Evolutionary conservation across 371 early-diverging fungal species (phyloP), one percentile per base, ranked within the genome.

Genomic region (Choanephora cucurbitarum): DNA sequence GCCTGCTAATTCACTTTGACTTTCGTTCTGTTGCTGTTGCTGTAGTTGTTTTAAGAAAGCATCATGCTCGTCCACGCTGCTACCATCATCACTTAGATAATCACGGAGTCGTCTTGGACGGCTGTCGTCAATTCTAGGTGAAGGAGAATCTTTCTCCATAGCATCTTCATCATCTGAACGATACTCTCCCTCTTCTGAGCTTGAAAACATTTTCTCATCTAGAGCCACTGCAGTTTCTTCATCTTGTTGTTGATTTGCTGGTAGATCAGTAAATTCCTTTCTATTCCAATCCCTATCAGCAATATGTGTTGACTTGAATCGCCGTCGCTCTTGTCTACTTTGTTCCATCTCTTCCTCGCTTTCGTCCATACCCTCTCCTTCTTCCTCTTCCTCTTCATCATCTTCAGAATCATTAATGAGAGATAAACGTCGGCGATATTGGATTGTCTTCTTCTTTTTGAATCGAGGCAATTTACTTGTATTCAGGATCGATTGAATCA

Each of bases 11-110:
- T 45, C 21, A 19, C 64, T 70, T 2, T 69, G 68, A 4, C 62
- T 60, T 18, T 66, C 69, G 3, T 67, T 57, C 15, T 70, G 63
- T 21, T 72, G 63, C 19, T 72, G 65, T 50, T 72, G 69, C 14
- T 72, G 77, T n/a, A 84, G 62, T 47, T 75, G 68, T 32, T 73
- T 72, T 45, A 84, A 58, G 50, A 81, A 84, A 14, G 73, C 73
- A 34, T 69, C 70, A 11, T 75, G 69, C 32, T 69, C 64, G 17
- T 60, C 47, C 3, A 52, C 64, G 41, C 69, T 62, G 24, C 64
- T 63, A 21, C 60, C 66, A 15, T 71, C 74, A 19, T 73, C 82
- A 24, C 81, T 81, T 15, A 80, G 69, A 46, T 80, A 81, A 31
- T 81, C 82, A 10, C 82, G 76, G 31, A 80, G 67, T 10, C 82